Conservation (phyloP, 768 basidiomycete species). For the Pleurotus cornucopiae region DNA sequence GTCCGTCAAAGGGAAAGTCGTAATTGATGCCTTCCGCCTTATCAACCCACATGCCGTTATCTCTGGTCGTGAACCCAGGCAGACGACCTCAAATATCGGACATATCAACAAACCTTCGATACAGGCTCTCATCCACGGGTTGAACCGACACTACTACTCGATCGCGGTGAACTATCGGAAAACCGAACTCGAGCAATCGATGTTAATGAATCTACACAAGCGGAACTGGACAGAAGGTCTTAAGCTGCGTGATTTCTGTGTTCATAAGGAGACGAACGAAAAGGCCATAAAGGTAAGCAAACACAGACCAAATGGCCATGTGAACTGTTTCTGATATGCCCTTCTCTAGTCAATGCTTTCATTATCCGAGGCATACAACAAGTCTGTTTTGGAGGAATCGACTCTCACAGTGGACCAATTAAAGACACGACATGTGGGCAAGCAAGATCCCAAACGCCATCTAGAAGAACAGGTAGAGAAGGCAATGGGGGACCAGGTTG, state of each 20-base stretch:
- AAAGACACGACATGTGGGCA: slow-evolving; percentile 96
- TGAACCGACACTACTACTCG: slow-evolving; percentile 97
- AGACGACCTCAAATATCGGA: slow-evolving; percentile 97
- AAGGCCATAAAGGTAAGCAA: slow-evolving; percentile 84
- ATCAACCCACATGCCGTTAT: slow-evolving; percentile 91
- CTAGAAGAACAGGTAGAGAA: slow-evolving; percentile 96
- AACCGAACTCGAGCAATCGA: slow-evolving; percentile 95
- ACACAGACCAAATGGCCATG: background rate
- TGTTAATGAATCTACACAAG: slow-evolving; percentile 99
- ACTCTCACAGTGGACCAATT: slow-evolving; percentile 92
- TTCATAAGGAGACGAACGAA: slow-evolving; percentile 87
- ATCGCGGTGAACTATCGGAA: slow-evolving; percentile 98
- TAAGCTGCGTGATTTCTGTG: slow-evolving; percentile 84
- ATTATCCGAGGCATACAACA: slow-evolving; percentile 93
- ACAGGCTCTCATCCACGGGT: slow-evolving; percentile 94
- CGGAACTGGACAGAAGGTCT: slow-evolving; percentile 98
- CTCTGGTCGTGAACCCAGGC: slow-evolving; percentile 89
- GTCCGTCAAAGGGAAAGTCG: slow-evolving; percentile 97
- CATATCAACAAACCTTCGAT: slow-evolving; percentile 99
- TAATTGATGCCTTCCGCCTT: slow-evolving; percentile 97
- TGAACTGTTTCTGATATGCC: background rate
- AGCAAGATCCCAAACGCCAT: slow-evolving; percentile 97
- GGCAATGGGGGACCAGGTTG: slow-evolving; percentile 96
- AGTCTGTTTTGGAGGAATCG: slow-evolving; percentile 96
- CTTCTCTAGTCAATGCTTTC: slow-evolving; percentile 78